phyloP scores from a whole-genome alignment of 2,329 filamentous ascomycete species.

The Colletotrichum euphorbiae region DNA sequence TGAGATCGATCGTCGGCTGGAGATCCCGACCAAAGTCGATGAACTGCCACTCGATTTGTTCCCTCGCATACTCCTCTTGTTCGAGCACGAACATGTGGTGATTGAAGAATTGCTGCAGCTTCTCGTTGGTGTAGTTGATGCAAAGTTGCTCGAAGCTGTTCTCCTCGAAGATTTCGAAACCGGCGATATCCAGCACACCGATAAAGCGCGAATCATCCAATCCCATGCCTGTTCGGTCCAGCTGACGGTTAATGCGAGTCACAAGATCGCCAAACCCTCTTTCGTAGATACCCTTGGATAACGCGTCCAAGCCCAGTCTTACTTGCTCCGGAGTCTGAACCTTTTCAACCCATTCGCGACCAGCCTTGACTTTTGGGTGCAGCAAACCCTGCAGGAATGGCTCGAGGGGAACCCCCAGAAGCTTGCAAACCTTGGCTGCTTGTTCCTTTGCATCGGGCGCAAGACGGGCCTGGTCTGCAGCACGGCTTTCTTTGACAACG shows the following conservation, averaged over 20 bases:
- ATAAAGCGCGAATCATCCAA: conserved; percentile 95
- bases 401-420: conserved; percentile 87
- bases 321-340: conserved; percentile 98
- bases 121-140: conserved; percentile 99
- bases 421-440: conserved; percentile 81
- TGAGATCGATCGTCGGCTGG: conserved; percentile 97
- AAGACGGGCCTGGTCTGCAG: conserved; percentile 89
- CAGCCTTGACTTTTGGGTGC: conserved; percentile 94
- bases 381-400: conserved; percentile 89
- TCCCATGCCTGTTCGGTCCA: conserved; percentile 84
- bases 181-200: conserved; percentile 97
- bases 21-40: conserved; percentile 98
- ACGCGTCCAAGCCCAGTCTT: conserved; percentile 86
- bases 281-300: conserved; percentile 98
- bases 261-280: conserved; percentile 95
- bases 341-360: conserved; percentile 98
- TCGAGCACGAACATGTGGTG: conserved; percentile 99
- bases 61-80: conserved; percentile 96
- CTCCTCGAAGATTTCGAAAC: conserved; percentile 97
- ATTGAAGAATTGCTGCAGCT: conserved; percentile 99
- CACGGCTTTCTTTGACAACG: conserved; percentile 89
- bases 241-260: conserved; percentile 87
- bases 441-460: conserved; percentile 79
- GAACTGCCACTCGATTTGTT: conserved; percentile 99
- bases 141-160: conserved; percentile 99